These are phyloP conservation scores for Venturia carpophila DNA, from an alignment of 2,329 filamentous ascomycete species.

Conservation along the genomic window DNA sequence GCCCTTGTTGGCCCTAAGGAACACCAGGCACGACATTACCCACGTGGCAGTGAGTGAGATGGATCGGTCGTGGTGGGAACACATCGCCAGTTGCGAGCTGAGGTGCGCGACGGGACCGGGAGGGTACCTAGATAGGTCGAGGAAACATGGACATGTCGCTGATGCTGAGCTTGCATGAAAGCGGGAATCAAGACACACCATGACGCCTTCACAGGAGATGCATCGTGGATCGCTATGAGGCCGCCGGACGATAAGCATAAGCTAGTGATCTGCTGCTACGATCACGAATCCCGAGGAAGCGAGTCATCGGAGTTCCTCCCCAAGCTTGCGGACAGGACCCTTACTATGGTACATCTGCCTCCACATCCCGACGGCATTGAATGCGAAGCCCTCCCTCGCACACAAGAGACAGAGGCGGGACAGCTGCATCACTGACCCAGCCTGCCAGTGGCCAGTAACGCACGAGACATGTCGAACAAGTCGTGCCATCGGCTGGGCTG, in stretches of 20 bases:
- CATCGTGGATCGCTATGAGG: background rate
- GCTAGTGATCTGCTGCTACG: background rate
- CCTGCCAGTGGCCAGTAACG: background rate
- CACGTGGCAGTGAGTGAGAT: slow-evolving; percentile 11
- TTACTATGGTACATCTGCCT: background rate
- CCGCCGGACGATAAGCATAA: background rate
- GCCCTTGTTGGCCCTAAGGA: background rate
- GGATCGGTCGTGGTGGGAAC: background rate
- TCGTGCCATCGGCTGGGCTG: background rate
- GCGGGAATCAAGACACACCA: background rate
- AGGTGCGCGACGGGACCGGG: background rate
- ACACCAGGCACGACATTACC: slow-evolving; percentile 8
- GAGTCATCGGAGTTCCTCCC: slow-evolving; percentile 2
- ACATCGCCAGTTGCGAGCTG: background rate
- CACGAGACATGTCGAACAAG: background rate
- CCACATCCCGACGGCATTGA: background rate
- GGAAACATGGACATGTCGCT: slow-evolving; percentile 1
- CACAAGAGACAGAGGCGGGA: too few species aligned
- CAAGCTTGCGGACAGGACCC: slow-evolving; percentile 5
- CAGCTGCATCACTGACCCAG: background rate
- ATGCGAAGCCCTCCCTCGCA: background rate
- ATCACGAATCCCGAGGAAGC: background rate
- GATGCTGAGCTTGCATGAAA: background rate
- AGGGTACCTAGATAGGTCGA: background rate
- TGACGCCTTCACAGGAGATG: background rate